phyloP scores from a whole-genome alignment of 1,284 basidiomycete genomes.

The Ustilago lituana region DNA sequence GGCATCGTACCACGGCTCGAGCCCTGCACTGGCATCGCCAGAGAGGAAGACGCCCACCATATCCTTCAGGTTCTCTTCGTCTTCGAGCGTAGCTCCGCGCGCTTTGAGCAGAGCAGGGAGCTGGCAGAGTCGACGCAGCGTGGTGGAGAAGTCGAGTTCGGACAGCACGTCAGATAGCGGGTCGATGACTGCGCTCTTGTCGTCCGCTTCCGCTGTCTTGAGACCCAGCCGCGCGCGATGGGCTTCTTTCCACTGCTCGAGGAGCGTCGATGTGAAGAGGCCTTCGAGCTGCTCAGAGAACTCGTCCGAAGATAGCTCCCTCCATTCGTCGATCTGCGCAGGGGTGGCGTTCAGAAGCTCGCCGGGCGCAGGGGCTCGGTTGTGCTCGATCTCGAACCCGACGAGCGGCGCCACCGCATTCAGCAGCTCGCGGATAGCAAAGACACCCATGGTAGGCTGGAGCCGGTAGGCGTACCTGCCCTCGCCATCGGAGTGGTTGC shows the following conservation, averaged over 20 bases:
- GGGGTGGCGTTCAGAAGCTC: slow-evolving; percentile 37
- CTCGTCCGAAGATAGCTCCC: slow-evolving; percentile 41
- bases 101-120: slow-evolving; percentile 41
- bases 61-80: slow-evolving; percentile 34
- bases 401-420: slow-evolving; percentile 42
- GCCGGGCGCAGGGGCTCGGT: slow-evolving; percentile 64
- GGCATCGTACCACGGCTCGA: slow-evolving; percentile 43
- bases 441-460: slow-evolving; percentile 70
- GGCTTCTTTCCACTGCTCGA: slow-evolving; percentile 53
- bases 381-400: slow-evolving; percentile 55
- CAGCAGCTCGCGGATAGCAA: slow-evolving; percentile 39
- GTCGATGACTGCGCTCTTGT: slow-evolving; percentile 41
- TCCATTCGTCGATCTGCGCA: slow-evolving; percentile 48
- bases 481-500: slow-evolving; percentile 88
- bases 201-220: slow-evolving; percentile 11
- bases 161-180: slow-evolving; percentile 30
- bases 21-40: slow-evolving; percentile 8
- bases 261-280: slow-evolving; percentile 43
- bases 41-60: slow-evolving; percentile 27
- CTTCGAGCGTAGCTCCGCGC: slow-evolving; percentile 3
- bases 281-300: slow-evolving; percentile 42
- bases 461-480: slow-evolving; percentile 84
- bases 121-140: slow-evolving; percentile 49
- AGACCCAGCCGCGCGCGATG: slow-evolving; percentile 55
- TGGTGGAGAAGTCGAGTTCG: slow-evolving; percentile 51